phyloP scores from a whole-genome alignment of 768 basidiomycete genomes.

The Amanita polypyramis region DNA sequence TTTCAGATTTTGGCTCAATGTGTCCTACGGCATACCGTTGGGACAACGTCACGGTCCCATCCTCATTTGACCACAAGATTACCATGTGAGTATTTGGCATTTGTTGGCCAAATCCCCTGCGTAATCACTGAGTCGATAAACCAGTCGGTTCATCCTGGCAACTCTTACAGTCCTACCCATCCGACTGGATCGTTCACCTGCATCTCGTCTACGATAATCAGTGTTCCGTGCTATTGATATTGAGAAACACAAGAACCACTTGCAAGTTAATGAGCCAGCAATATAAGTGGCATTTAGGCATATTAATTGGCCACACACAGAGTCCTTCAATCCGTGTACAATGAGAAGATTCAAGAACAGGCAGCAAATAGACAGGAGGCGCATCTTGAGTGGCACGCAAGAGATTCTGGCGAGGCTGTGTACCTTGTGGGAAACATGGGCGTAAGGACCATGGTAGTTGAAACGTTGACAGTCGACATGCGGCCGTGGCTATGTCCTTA shows the following conservation, averaged over 20 bases:
- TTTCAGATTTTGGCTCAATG: slow-evolving; percentile 32
- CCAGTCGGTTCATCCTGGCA: not conserved
- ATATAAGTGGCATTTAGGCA: slow-evolving; percentile 40
- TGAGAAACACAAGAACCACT: slow-evolving; percentile 11
- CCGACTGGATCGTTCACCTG: slow-evolving; percentile 28
- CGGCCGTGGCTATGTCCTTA: no score
- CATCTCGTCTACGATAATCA: slow-evolving; percentile 31
- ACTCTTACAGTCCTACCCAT: slow-evolving; percentile 43
- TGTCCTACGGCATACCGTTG: slow-evolving; percentile 43
- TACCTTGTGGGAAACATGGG: not conserved
- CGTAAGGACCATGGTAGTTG: no score
- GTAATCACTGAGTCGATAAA: slow-evolving; percentile 6
- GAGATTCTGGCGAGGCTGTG: not conserved
- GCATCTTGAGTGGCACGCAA: slow-evolving; percentile 1
- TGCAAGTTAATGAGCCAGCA: slow-evolving; percentile 34
- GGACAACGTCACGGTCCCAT: slow-evolving; percentile 46
- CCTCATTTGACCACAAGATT: slow-evolving; percentile 38
- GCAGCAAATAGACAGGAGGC: slow-evolving; percentile 6
- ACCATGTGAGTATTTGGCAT: slow-evolving; percentile 48
- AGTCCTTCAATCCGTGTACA: slow-evolving; percentile 26
- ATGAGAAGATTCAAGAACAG: slow-evolving; percentile 9
- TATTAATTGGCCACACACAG: slow-evolving; percentile 30
- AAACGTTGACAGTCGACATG: no score
- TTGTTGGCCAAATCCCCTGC: slow-evolving; percentile 37
- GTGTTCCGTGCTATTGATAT: not conserved